Conservation (phyloP, 495 filamentous ascomycete species). For the Apiosordaria backusii region DNA sequence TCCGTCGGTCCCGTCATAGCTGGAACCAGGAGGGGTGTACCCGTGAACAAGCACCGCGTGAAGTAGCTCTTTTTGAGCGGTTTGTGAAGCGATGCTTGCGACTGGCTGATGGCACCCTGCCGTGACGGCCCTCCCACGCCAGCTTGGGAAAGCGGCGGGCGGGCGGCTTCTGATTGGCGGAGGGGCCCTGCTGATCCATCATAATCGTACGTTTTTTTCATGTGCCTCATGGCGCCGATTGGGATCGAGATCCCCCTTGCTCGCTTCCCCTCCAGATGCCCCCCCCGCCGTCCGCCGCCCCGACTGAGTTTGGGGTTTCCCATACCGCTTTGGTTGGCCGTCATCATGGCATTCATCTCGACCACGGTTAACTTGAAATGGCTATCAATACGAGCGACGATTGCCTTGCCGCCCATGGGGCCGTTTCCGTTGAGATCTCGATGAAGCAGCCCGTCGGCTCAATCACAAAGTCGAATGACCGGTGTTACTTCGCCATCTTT, state of each 20-base stretch:
- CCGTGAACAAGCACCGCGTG: too few relatives aligned
- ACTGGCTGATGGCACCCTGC: neutral
- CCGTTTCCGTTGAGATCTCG: neutral
- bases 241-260: slow-evolving; percentile 34
- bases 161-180: slow-evolving; percentile 25
- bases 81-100: neutral
- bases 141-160: slow-evolving; percentile 5
- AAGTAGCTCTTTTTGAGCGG: neutral
- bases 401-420: neutral
- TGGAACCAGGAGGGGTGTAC: neutral
- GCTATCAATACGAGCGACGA: neutral
- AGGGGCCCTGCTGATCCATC: slow-evolving; percentile 18
- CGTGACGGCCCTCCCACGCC: neutral
- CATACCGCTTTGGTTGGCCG: neutral
- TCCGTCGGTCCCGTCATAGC: neutral
- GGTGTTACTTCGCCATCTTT: neutral
- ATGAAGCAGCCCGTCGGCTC: neutral
- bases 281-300: neutral
- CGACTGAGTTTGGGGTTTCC: neutral
- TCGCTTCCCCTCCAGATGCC: slow-evolving; percentile 13
- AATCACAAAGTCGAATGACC: neutral
- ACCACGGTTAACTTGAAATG: neutral
- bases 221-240: slow-evolving; percentile 32
- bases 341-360: neutral
- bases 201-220: slow-evolving; percentile 39